These are phyloP conservation scores for Cystobasidium tubakii DNA, from an alignment of 768 basidiomycete genomes.

Conservation along the genomic window DNA sequence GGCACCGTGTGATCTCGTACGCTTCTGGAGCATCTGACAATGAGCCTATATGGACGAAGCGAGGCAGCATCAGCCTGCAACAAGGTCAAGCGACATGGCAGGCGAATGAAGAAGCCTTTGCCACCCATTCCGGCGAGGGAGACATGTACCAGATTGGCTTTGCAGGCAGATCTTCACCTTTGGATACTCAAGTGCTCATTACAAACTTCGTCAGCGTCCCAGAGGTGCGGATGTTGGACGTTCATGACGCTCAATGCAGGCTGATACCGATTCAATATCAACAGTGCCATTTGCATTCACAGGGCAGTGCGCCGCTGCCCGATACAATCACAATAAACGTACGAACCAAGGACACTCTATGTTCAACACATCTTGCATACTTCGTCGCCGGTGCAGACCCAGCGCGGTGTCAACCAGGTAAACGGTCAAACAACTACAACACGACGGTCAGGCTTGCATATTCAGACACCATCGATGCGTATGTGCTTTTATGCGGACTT, in stretches of 20 bases:
- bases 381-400: not conserved
- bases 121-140: conserved; percentile 15
- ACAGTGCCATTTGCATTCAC: conserved; percentile 26
- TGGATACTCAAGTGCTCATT: not conserved
- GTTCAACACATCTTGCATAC: conserved; percentile 17
- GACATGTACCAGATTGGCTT: conserved; percentile 33
- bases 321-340: conserved; percentile 23
- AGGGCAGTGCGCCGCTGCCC: not conserved
- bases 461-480: conserved; percentile 6
- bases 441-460: conserved; percentile 10
- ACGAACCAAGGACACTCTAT: not conserved
- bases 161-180: not conserved
- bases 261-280: not conserved
- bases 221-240: conserved; percentile 14
- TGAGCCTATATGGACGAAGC: conserved; percentile 19
- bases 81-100: not conserved
- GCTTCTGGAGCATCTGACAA: not conserved
- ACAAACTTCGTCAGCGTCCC: conserved; percentile 29
- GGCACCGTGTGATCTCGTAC: conserved; percentile 27
- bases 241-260: too few relatives aligned
- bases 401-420: not conserved
- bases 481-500: not conserved
- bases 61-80: not conserved
- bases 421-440: conserved; percentile 9
- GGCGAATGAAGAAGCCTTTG: not conserved